phyloP scores from a whole-genome alignment of 495 filamentous ascomycete genomes.

The Podospora fimiseda region DNA sequence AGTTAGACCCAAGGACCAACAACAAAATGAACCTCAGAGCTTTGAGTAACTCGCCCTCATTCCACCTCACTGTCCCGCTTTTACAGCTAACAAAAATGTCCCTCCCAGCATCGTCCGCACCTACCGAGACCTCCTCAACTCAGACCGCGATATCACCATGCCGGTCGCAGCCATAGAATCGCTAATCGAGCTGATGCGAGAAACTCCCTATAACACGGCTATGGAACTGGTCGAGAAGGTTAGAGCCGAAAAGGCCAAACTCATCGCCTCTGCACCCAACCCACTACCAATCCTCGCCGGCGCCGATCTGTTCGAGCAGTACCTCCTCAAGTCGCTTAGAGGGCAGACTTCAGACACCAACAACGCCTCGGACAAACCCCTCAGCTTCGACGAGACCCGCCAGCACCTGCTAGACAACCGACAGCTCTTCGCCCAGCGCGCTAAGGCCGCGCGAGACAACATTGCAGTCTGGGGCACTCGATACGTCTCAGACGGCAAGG shows the following conservation, averaged over 20 bases:
- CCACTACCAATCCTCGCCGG: constrained; percentile 87
- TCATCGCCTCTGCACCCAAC: constrained; percentile 69
- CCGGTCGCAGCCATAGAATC: constrained; percentile 94
- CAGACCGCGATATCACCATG: constrained; percentile 84
- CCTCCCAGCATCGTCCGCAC: constrained; percentile 45
- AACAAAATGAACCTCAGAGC: constrained; percentile 11
- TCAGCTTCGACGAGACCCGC: constrained; percentile 75
- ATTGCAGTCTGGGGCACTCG: constrained; percentile 73
- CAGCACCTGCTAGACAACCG: constrained; percentile 78
- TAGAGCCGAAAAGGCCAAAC: constrained; percentile 57
- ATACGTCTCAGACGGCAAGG: constrained; percentile 68
- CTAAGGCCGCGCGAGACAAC: constrained; percentile 74
- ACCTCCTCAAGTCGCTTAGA: constrained; percentile 60
- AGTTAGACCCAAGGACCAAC: constrained; percentile 5
- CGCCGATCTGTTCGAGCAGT: constrained; percentile 92
- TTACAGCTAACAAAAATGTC: constrained; percentile 2
- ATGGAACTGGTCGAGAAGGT: constrained; percentile 89
- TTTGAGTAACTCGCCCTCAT: constrained; percentile 21
- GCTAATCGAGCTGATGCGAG: constrained; percentile 73
- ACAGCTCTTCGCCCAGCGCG: constrained; percentile 74
- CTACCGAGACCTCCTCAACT: constrained; percentile 45
- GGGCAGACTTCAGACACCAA: constrained; percentile 36
- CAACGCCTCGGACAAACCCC: constrained; percentile 45
- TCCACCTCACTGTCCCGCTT: neutral
- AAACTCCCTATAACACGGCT: constrained; percentile 71